These are phyloP conservation scores for Fusarium cyanostomum DNA, from an alignment of 2,329 filamentous ascomycete genomes.

Conservation along the genomic window DNA sequence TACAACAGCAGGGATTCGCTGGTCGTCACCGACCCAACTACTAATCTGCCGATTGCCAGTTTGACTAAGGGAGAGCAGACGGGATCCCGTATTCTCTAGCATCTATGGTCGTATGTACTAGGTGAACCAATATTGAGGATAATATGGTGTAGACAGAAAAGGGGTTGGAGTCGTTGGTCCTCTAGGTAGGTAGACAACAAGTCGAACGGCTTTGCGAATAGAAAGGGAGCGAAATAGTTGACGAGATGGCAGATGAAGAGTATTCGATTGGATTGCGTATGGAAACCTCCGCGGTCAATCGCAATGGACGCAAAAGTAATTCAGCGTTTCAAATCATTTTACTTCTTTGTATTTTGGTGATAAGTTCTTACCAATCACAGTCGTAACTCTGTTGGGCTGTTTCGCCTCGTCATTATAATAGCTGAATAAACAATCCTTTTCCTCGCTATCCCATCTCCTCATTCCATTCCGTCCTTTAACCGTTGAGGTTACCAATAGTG, in stretches of 20 bases:
- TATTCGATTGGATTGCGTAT: no score
- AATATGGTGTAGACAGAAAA: no score
- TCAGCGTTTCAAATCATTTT: slow-evolving; percentile 1
- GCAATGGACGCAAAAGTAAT: no score
- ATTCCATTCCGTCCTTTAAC: slow-evolving; percentile 12
- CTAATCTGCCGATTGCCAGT: background rate
- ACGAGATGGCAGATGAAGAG: no score
- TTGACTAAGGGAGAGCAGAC: background rate
- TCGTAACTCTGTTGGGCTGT: slow-evolving; percentile 25
- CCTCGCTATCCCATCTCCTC: slow-evolving; percentile 4
- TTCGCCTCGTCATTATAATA: slow-evolving; percentile 40
- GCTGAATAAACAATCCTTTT: slow-evolving; percentile 34
- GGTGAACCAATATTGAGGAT: no score
- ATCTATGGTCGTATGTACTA: background rate
- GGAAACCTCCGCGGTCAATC: no score
- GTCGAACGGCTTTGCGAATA: no score
- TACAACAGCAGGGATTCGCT: background rate
- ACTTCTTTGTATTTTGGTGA: slow-evolving; percentile 20
- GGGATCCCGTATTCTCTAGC: background rate
- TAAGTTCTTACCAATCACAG: background rate
- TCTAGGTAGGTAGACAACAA: no score
- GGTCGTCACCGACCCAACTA: no score
- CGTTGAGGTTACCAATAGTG: slow-evolving; percentile 43
- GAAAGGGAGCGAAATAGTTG: no score
- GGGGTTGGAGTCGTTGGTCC: no score